Base-by-base conservation (phyloP, 2,329 filamentous ascomycete species). In the Cylindrodendrum hubeiense region DNA sequence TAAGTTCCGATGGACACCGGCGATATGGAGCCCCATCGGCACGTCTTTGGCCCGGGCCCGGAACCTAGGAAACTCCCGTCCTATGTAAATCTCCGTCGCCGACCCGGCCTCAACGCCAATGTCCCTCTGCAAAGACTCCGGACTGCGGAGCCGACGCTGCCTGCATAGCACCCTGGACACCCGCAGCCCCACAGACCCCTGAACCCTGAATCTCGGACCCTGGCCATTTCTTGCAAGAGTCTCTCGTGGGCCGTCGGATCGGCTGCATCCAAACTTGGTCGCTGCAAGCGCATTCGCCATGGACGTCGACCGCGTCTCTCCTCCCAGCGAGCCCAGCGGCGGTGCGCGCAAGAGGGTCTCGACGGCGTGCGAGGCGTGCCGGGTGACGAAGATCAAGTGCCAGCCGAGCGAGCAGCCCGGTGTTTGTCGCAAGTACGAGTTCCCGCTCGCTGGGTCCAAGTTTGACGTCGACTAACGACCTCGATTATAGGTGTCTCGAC, bases 281-380 rank as follows among this genome's bases (percentile, higher is more conserved):
- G 21, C 41, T 19, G 13, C 12, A 15, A 30, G n/a, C 47, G 22
- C 13, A 13, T 24, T 37, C 41, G 21, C 54, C 50, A 73, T 71
- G 67, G 63, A 63, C 30, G 46, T 62, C 34, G 63, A 63, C 28
- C 30, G 39, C 13, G 15, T 33, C 9, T 67, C 67, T 12, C 59
- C 69, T 3, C n/a, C 56, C 39, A 50, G 24, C n/a, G 60, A 69
- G 19, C 28, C 63, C 44, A 66, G 52, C 44, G 44, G 62, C 22
- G 43, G 56, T 2, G 59, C 34, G 15, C 72, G 72, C 26, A 77
- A 78, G 66, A 72, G 76, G 43, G 52, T 74, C 17, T 72, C 72
- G 19, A 80, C 88, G 78, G 80, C 86, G 21, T 88, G 86, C 60
- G 86, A 88, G 74, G 83, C 85, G 3, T 88, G 86, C 67, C 79